Evolutionary conservation across 176 grass and related monocot genomes (phyloP).

Genomic region (Carex littledalei): DNA sequence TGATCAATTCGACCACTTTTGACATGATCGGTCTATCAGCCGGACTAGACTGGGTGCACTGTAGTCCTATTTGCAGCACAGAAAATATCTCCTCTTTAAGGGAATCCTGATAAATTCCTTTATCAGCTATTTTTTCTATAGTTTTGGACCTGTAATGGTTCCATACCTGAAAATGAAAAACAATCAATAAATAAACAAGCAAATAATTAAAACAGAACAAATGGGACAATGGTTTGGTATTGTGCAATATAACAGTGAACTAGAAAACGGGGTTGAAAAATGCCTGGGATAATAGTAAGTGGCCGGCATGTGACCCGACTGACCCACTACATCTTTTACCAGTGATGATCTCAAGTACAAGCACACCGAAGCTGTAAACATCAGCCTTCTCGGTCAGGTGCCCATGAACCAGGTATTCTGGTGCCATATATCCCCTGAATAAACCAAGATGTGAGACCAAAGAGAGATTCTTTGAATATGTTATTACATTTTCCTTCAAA

Average conservation of each 20-base stretch:
- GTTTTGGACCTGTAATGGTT: constrained; percentile 53
- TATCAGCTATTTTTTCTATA: constrained; percentile 39
- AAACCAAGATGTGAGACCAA: background rate
- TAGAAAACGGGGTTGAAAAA: background rate
- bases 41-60: constrained; percentile 53
- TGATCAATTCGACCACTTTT: constrained; percentile 67
- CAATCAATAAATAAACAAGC: constrained; percentile 20
- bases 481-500: background rate
- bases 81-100: constrained; percentile 40
- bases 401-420: constrained; percentile 73
- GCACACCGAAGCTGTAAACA: constrained; percentile 71
- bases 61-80: constrained; percentile 60
- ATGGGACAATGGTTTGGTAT: background rate
- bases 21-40: constrained; percentile 59
- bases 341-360: constrained; percentile 66
- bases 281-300: constrained; percentile 60
- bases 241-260: background rate
- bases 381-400: constrained; percentile 81
- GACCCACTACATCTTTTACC: constrained; percentile 61
- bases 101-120: constrained; percentile 43
- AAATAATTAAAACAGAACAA: background rate
- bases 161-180: constrained; percentile 53
- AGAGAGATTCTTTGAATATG: background rate
- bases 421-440: constrained; percentile 89
- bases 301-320: constrained; percentile 42